Evolutionary conservation across 2,329 filamentous ascomycete genomes (phyloP).

Genomic region (Scedosporium dehoogii): DNA sequence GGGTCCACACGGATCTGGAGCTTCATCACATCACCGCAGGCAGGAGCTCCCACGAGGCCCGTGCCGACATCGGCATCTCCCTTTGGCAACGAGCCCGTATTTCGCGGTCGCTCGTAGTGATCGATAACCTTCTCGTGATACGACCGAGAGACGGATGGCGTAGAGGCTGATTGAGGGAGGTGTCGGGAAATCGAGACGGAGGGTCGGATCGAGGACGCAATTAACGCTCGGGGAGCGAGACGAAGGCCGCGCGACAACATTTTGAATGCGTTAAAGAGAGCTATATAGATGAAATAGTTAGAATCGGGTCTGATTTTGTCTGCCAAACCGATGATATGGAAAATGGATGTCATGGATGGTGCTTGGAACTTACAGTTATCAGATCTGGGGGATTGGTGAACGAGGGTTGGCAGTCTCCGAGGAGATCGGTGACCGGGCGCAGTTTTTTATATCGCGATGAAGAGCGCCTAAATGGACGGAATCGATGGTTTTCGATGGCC

Average conservation of each 20-base stretch:
- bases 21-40: constrained; percentile 89
- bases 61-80: constrained; percentile 76
- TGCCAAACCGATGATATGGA: no score
- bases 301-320: not conserved
- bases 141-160: not conserved
- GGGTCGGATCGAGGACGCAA: constrained; percentile 2
- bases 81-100: constrained; percentile 55
- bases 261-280: not conserved
- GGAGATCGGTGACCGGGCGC: not conserved
- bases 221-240: not conserved
- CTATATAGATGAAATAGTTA: not conserved
- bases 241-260: constrained; percentile 5
- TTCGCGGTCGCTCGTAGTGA: constrained; percentile 43
- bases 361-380: not conserved
- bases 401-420: not conserved
- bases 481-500: not conserved
- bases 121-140: constrained; percentile 22
- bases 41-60: constrained; percentile 80
- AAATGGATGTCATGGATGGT: not conserved
- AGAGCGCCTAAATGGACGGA: not conserved
- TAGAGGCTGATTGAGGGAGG: not conserved
- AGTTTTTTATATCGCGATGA: not conserved
- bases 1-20: constrained; percentile 73
- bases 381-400: not conserved
- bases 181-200: not conserved